Evolutionary conservation across 306 rosid genomes (phyloP).

Genomic region (Hippophae rhamnoides): DNA sequence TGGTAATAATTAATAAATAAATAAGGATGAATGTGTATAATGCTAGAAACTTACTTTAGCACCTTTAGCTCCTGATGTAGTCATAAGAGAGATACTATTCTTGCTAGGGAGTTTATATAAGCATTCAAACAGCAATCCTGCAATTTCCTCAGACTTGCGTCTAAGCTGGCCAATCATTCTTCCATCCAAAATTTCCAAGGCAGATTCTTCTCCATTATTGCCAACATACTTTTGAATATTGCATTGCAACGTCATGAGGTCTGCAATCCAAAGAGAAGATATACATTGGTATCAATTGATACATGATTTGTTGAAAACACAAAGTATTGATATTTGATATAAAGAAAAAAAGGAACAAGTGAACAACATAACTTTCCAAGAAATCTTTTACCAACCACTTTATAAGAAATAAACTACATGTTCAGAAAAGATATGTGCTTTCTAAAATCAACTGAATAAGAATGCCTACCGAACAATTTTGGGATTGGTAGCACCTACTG

Average conservation of each 20-base stretch:
- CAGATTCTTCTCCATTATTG: constrained; percentile 66
- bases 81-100: constrained; percentile 93
- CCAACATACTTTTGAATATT: constrained; percentile 67
- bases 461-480: too few relatives aligned
- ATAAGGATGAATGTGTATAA: background rate
- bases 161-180: constrained; percentile 72
- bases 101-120: constrained; percentile 65
- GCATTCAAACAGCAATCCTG: constrained; percentile 65
- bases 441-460: too few relatives aligned
- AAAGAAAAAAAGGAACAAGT: too few relatives aligned
- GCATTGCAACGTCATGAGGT: constrained; percentile 45
- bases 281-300: constrained; percentile 2
- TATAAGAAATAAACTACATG: too few relatives aligned
- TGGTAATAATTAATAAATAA: background rate
- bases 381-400: too few relatives aligned
- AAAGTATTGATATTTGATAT: too few relatives aligned
- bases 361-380: too few relatives aligned
- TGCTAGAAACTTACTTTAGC: constrained; percentile 51
- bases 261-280: constrained; percentile 46
- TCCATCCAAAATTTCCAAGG: constrained; percentile 74
- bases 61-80: constrained; percentile 97
- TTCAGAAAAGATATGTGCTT: too few relatives aligned
- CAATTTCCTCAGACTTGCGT: constrained; percentile 60
- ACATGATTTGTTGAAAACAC: background rate
- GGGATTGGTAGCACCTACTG: too few relatives aligned